Percentiles rank a stretch among this genome's conserved stretches.
Conservation (phyloP, 345 rosid genomes). For the Salix purpurea region DNA sequence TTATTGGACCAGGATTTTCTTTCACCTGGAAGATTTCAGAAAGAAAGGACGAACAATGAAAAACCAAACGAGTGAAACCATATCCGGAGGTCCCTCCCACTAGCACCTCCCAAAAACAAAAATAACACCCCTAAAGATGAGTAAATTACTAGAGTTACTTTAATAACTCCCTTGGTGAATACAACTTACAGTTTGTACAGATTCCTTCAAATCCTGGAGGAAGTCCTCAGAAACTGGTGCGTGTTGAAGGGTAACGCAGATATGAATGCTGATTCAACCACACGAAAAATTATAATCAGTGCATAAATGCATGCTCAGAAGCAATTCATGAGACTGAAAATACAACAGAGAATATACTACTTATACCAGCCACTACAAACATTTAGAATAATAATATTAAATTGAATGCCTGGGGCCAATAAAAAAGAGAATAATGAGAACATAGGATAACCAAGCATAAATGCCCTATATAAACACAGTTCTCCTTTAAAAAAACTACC, state of each 20-base stretch:
- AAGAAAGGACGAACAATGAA: neutral
- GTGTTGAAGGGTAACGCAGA: constrained; percentile 86
- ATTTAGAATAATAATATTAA: neutral
- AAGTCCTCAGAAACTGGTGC: constrained; percentile 54
- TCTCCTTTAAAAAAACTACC: constrained; percentile 33
- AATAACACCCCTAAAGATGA: neutral
- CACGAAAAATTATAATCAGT: neutral
- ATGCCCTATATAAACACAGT: neutral
- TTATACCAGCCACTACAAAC: neutral
- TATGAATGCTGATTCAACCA: constrained; percentile 64
- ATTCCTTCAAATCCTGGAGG: constrained; percentile 65
- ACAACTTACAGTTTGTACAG: constrained; percentile 67
- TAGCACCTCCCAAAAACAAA: neutral
- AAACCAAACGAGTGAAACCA: neutral
- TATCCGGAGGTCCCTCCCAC: neutral
- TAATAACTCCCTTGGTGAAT: neutral
- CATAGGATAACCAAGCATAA: neutral
- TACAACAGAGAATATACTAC: neutral
- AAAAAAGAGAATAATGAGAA: neutral
- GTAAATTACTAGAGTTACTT: neutral
- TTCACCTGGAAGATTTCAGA: constrained; percentile 48
- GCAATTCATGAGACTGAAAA: neutral
- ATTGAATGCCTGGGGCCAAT: neutral
- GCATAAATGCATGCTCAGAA: neutral
- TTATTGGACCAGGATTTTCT: constrained; percentile 75